Evolutionary conservation across 176 grass and related monocot genomes (phyloP), one percentile per base, ranked within the genome.

Genomic region (Panicum miliaceum): DNA sequence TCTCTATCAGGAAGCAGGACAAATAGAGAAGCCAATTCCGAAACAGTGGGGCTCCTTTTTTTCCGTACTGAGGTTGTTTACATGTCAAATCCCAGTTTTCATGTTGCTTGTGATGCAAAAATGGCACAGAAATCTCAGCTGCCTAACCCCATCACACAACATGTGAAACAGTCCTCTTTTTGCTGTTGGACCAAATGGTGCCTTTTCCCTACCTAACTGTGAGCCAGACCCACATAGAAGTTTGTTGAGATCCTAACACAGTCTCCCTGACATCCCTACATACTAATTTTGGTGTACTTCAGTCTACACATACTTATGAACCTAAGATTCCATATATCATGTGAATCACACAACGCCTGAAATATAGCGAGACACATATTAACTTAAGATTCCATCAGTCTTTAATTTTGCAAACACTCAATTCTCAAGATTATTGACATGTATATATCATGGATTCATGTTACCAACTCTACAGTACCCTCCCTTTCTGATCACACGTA

Each of bases 41-140:
- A 58, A 20, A 76, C 48, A 76, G 37, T 22, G 62, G 48, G 54
- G 22, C 12, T 4, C 5, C 20, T 26, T 9, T 42, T 65, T 14
- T 64, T 56, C 72, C 46, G n/a, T 68, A 4, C 7, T 41, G 26
- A 16, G 76, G 10, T n/a, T 80, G 15, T 64, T 79, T 16, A 20
- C 34, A 41, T 52, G 27, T 74, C 63, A 77, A 88, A 71, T 36
- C 27, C 52, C 23, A 13, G 6, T 12, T 76, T 75, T 45, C 29
- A 82, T 66, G 60, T 81, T 76, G 41, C 81, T 80, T 81, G 82
- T 80, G 50, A 66, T 52, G 61, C 76, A 75, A 72, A 81, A 81
- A 20, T 19, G 41, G 38, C 38, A 52, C 26, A 35, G 8, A 51
- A 74, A 22, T 73, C 66, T 57, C 75, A 79, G 42, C 35, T n/a